phyloP scores from a whole-genome alignment of 169 alveolate species.

The Cryptosporidium sp. region DNA sequence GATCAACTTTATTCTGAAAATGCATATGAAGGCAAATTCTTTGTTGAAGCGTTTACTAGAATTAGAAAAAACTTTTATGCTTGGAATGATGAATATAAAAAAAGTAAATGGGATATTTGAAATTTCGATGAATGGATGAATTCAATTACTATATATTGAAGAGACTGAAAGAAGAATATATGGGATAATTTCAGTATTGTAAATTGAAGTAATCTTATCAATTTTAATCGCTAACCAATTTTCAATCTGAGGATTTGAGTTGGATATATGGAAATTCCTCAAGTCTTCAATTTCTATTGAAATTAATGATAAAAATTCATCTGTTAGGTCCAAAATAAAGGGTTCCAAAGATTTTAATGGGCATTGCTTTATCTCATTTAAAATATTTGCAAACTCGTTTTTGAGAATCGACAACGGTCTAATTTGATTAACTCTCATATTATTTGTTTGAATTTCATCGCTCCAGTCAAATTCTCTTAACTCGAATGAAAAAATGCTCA shows the following conservation, averaged over 20 bases:
- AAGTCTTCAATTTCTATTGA: conserved; percentile 7
- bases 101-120: conserved; percentile 46
- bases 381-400: conserved; percentile 18
- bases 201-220: conserved; percentile 2
- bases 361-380: conserved; percentile 54
- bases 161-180: conserved; percentile 14
- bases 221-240: background rate
- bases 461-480: conserved; percentile 7
- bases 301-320: conserved; percentile 5
- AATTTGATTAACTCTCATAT: background rate
- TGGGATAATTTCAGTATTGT: background rate
- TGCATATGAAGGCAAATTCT: background rate
- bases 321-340: conserved; percentile 24
- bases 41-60: background rate
- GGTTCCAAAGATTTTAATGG: conserved; percentile 25
- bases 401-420: conserved; percentile 21
- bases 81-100: conserved; percentile 30
- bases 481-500: conserved; percentile 26
- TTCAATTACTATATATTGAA: conserved; percentile 1
- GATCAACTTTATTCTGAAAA: conserved; percentile 15
- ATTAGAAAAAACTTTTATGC: background rate
- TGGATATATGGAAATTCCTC: background rate
- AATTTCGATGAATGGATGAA: background rate
- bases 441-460: background rate
- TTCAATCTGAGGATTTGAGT: background rate